Percentiles rank a stretch among this genome's conserved stretches.
These are phyloP conservation scores for Mycena metata DNA, from an alignment of 768 basidiomycete species.

Conservation along the genomic window DNA sequence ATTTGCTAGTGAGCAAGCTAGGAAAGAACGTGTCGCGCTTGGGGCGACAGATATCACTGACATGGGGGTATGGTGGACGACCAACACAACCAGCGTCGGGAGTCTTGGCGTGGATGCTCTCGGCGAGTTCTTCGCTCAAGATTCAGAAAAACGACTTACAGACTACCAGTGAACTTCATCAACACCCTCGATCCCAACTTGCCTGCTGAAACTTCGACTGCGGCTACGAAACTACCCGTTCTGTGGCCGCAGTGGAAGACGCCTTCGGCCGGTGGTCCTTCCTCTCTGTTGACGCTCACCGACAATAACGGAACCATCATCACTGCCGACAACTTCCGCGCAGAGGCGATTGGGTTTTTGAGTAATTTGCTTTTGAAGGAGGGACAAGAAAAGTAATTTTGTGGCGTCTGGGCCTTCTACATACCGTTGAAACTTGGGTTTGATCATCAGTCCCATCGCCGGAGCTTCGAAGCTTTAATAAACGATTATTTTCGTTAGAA, in stretches of 20 bases:
- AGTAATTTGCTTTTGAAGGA: background rate
- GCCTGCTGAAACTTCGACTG: background rate
- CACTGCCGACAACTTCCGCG: slow-evolving; percentile 15
- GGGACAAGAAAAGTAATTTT: no score
- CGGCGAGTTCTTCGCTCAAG: background rate
- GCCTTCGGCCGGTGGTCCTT: background rate
- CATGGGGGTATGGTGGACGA: slow-evolving; percentile 26
- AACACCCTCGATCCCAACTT: slow-evolving; percentile 27
- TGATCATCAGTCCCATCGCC: no score
- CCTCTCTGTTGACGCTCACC: background rate
- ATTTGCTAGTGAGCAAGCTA: slow-evolving; percentile 48
- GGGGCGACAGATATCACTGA: slow-evolving; percentile 45
- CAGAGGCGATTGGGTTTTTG: background rate
- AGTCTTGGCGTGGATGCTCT: background rate
- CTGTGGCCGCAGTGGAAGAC: slow-evolving; percentile 24
- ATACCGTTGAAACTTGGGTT: no score
- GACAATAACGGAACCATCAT: background rate
- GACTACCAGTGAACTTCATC: slow-evolving; percentile 24
- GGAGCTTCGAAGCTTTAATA: no score
- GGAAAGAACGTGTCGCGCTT: slow-evolving; percentile 43
- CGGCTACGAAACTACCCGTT: background rate
- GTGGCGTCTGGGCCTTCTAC: no score
- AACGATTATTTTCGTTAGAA: no score
- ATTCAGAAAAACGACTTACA: no score
- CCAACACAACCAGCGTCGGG: background rate